These are phyloP conservation scores for Trichoderma erinaceum DNA, from an alignment of 495 filamentous ascomycete species.

Conservation along the genomic window DNA sequence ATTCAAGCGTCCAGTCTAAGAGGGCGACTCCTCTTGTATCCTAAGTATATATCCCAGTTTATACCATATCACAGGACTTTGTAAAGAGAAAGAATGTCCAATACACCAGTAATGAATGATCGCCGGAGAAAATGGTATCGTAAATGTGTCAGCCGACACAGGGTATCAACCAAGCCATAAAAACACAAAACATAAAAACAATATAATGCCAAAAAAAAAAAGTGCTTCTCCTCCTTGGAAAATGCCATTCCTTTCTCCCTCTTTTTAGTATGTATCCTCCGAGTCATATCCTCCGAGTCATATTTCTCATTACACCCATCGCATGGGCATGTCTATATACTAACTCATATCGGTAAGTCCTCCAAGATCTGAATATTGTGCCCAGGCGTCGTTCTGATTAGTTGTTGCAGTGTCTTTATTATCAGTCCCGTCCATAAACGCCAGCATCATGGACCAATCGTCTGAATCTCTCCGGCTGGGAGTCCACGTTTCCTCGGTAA, in stretches of 20 bases:
- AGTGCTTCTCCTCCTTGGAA: neutral
- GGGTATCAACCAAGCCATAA: constrained; percentile 12
- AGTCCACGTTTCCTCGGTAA: neutral
- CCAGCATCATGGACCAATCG: constrained; percentile 13
- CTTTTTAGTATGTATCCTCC: neutral
- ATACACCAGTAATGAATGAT: constrained; percentile 4
- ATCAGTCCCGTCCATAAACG: constrained; percentile 14
- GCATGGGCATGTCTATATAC: neutral
- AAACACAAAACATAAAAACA: constrained; percentile 5
- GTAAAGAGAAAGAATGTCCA: constrained; percentile 6
- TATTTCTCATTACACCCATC: neutral
- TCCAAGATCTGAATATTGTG: constrained; percentile 30
- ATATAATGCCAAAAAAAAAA: neutral
- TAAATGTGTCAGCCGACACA: constrained; percentile 8
- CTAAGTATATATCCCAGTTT: neutral
- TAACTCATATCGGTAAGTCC: constrained; percentile 25
- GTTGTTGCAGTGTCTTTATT: constrained; percentile 17
- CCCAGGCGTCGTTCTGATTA: constrained; percentile 26
- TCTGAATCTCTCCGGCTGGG: constrained; percentile 18
- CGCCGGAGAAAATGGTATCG: constrained; percentile 12
- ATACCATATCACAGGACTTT: constrained; percentile 11
- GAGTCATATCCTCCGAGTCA: too few species aligned
- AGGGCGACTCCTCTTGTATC: neutral
- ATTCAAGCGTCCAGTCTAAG: neutral
- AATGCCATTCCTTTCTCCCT: neutral